Conservation (phyloP, 2,329 filamentous ascomycete species). For the Fusarium sororula region DNA sequence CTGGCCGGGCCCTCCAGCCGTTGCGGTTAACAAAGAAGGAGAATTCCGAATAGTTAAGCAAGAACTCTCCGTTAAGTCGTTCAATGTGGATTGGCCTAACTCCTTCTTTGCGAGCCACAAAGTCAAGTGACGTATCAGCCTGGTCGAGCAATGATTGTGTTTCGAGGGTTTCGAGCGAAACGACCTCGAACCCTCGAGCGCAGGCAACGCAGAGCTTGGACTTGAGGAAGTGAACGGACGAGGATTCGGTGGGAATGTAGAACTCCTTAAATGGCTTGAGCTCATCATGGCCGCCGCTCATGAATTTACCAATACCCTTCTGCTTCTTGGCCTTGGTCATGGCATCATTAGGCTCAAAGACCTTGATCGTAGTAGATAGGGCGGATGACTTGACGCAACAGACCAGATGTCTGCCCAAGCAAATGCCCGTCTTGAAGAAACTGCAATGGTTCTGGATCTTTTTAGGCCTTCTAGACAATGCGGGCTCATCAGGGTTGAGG, state of each 20-base stretch:
- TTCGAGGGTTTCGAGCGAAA: slow-evolving; percentile 95
- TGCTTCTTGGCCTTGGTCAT: slow-evolving; percentile 95
- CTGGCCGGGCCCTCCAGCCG: slow-evolving; percentile 92
- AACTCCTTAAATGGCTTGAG: slow-evolving; percentile 98
- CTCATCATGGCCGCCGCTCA: slow-evolving; percentile 90
- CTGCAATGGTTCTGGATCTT: slow-evolving; percentile 98
- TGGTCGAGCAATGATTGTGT: slow-evolving; percentile 97
- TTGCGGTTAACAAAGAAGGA: slow-evolving; percentile 99
- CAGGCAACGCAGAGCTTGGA: slow-evolving; percentile 97
- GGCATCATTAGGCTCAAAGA: slow-evolving; percentile 97
- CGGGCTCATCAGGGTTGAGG: slow-evolving; percentile 83
- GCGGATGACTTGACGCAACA: slow-evolving; percentile 96
- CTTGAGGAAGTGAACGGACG: slow-evolving; percentile 96
- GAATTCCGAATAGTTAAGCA: slow-evolving; percentile 98
- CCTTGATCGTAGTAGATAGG: slow-evolving; percentile 95
- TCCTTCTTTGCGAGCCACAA: slow-evolving; percentile 92
- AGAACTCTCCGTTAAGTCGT: slow-evolving; percentile 93
- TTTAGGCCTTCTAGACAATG: slow-evolving; percentile 84
- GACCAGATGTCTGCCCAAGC: slow-evolving; percentile 90
- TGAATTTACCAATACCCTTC: slow-evolving; percentile 94
- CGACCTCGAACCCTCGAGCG: slow-evolving; percentile 94
- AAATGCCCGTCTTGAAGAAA: slow-evolving; percentile 98
- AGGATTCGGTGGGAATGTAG: slow-evolving; percentile 98
- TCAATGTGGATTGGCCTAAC: slow-evolving; percentile 97
- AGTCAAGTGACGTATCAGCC: slow-evolving; percentile 96